These are phyloP conservation scores for Pistacia integerrima DNA, from an alignment of 345 rosid species.

Conservation along the genomic window DNA sequence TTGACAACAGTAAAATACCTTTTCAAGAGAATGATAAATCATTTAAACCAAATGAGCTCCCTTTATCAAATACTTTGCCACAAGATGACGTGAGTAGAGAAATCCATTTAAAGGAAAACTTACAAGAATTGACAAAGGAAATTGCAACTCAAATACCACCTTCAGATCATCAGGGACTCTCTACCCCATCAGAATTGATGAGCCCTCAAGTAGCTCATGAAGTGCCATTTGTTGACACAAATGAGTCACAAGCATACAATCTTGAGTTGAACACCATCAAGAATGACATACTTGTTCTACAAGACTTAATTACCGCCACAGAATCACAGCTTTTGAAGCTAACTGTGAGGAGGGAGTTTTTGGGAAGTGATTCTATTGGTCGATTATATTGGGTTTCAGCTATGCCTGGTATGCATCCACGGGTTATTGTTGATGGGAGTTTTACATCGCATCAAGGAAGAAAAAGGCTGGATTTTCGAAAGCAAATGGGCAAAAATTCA, in stretches of 20 bases:
- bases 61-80: conserved; percentile 37
- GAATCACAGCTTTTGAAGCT: conserved; percentile 64
- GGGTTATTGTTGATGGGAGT: conserved; percentile 76
- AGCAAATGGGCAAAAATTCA: conserved; percentile 3
- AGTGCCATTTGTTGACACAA: conserved; percentile 41
- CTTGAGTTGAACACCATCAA: conserved; percentile 59
- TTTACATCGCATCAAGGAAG: conserved; percentile 44
- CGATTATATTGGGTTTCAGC: conserved; percentile 85
- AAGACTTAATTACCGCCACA: conserved; percentile 57
- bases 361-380: conserved; percentile 85
- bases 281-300: conserved; percentile 53
- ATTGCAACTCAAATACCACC: conserved; percentile 20
- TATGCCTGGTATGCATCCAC: conserved; percentile 47
- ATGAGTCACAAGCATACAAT: conserved; percentile 53
- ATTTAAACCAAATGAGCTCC: conserved; percentile 30
- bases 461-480: conserved; percentile 20
- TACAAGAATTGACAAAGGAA: conserved; percentile 35
- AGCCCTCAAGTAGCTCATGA: conserved; percentile 30
- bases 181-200: conserved; percentile 31
- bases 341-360: conserved; percentile 72
- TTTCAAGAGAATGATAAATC: conserved; percentile 40
- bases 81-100: conserved; percentile 36
- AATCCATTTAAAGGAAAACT: conserved; percentile 33
- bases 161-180: conserved; percentile 31
- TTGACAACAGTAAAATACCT: conserved; percentile 32